Conservation (phyloP, 202 grass and related monocot species). For the Panicum hallii region DNA sequence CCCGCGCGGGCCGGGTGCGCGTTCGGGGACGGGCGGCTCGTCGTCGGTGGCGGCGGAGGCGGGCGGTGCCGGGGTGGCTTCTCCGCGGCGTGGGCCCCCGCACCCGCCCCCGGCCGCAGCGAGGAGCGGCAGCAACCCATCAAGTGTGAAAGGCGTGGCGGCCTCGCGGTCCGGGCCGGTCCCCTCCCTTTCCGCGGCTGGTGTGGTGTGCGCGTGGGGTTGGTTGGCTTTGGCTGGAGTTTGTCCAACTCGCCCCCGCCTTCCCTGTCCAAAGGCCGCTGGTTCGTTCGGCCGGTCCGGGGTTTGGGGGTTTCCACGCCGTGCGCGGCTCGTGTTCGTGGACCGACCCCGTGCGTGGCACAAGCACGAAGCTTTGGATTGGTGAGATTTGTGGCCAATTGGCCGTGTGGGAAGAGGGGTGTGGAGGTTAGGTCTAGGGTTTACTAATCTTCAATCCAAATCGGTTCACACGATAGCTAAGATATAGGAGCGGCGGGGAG, state of each 20-base stretch:
- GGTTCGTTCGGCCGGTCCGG: not conserved
- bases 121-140: constrained; percentile 77
- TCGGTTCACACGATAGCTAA: not conserved
- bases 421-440: not conserved
- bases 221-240: not conserved
- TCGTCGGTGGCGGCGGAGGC: not conserved
- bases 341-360: not conserved
- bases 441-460: not conserved
- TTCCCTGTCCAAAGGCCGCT: not conserved
- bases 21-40: constrained; percentile 38
- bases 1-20: constrained; percentile 15
- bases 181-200: not conserved
- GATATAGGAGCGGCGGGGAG: not conserved
- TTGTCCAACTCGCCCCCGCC: constrained; percentile 23
- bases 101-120: constrained; percentile 43
- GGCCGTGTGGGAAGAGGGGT: not conserved
- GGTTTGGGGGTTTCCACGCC: not conserved
- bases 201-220: constrained; percentile 1
- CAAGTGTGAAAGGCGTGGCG: constrained; percentile 42
- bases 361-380: not conserved
- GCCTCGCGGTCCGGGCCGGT: constrained; percentile 18
- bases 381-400: not conserved
- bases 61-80: constrained; percentile 47
- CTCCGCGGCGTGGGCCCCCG: constrained; percentile 48
- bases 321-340: not conserved